phyloP scores from a whole-genome alignment of 176 grass and related monocot genomes.

The Cocos nucifera region DNA sequence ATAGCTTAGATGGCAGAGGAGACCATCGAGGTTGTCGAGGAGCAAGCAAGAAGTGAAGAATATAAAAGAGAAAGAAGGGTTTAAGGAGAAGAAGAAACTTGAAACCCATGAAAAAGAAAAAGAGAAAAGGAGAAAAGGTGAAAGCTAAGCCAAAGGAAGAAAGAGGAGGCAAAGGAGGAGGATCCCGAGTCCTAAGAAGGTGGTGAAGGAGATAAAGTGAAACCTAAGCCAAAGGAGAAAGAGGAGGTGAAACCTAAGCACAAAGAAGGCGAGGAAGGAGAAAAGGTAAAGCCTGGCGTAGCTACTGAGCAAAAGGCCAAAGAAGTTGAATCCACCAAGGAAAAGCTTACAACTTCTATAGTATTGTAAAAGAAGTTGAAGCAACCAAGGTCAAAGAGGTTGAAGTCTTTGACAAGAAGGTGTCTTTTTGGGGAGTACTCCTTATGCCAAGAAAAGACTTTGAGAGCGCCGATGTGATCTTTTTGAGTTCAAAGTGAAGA shows the following conservation, averaged over 20 bases:
- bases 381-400: slow-evolving; percentile 5
- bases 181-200: neutral
- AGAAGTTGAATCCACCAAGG: too few relatives aligned
- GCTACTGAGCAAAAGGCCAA: too few relatives aligned
- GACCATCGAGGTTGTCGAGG: too few relatives aligned
- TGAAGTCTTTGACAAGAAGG: slow-evolving; percentile 25
- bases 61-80: neutral
- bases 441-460: slow-evolving; percentile 55
- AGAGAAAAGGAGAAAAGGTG: neutral
- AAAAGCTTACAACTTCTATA: too few relatives aligned
- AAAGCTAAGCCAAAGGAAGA: too few relatives aligned
- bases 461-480: slow-evolving; percentile 55
- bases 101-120: neutral
- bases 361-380: neutral
- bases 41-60: neutral
- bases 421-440: slow-evolving; percentile 69
- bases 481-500: slow-evolving; percentile 88
- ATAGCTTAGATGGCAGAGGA: too few relatives aligned
- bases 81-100: neutral
- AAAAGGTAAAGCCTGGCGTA: too few relatives aligned
- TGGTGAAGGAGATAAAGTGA: neutral
- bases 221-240: neutral
- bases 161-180: too few relatives aligned
- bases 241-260: slow-evolving; percentile 2
- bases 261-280: too few relatives aligned